phyloP scores from a whole-genome alignment of 2,329 filamentous ascomycete genomes.

The Trichoderma hamatum region DNA sequence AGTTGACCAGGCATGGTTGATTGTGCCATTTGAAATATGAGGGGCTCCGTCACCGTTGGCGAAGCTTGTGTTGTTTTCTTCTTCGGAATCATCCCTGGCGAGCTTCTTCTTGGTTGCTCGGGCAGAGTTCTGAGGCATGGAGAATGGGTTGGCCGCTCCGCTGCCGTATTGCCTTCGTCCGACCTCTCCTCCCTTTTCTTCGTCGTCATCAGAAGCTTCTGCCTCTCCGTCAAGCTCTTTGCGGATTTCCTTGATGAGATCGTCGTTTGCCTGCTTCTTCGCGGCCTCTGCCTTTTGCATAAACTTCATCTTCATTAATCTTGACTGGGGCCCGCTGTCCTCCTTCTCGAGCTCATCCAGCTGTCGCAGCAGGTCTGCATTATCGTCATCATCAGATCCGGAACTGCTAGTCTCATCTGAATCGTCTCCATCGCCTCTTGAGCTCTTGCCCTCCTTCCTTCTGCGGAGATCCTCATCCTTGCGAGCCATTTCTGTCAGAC shows the following conservation, averaged over 20 bases:
- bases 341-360: slow-evolving; percentile 49
- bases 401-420: slow-evolving; percentile 60
- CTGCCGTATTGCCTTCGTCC: slow-evolving; percentile 73
- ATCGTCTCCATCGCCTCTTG: slow-evolving; percentile 50
- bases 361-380: slow-evolving; percentile 53
- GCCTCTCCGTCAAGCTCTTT: slow-evolving; percentile 69
- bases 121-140: slow-evolving; percentile 33
- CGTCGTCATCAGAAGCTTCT: slow-evolving; percentile 54
- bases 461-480: slow-evolving; percentile 80
- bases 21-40: slow-evolving; percentile 29
- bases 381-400: slow-evolving; percentile 57
- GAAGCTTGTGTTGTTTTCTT: slow-evolving; percentile 33
- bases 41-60: slow-evolving; percentile 31
- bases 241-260: slow-evolving; percentile 69
- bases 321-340: slow-evolving; percentile 61
- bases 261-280: slow-evolving; percentile 78
- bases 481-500: slow-evolving; percentile 78
- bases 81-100: slow-evolving; percentile 32
- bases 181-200: slow-evolving; percentile 59
- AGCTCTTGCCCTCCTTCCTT: slow-evolving; percentile 72
- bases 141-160: slow-evolving; percentile 40
- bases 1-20: slow-evolving; percentile 31
- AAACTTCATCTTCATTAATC: slow-evolving; percentile 84
- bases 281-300: slow-evolving; percentile 88
- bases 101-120: slow-evolving; percentile 37